These are phyloP conservation scores for Candida vartiovaarae DNA, from an alignment of 805 yeast genomes.

Conservation along the genomic window DNA sequence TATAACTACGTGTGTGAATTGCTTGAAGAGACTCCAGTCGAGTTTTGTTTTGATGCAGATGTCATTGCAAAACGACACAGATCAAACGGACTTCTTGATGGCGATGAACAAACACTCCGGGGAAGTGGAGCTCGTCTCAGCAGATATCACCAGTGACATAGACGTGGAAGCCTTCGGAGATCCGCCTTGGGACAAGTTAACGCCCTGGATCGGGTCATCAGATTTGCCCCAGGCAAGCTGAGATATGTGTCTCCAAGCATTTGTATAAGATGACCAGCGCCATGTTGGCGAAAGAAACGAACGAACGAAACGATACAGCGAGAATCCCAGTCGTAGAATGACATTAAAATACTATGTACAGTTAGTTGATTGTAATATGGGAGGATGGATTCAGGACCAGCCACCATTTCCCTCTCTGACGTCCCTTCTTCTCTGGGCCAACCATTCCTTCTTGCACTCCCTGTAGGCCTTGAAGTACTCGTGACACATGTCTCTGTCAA, in stretches of 20 bases:
- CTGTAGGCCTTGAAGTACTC: slow-evolving; percentile 90
- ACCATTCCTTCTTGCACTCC: slow-evolving; percentile 83
- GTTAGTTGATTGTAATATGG: too few relatives aligned
- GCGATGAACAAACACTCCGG: slow-evolving; percentile 16
- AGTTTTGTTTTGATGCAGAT: slow-evolving; percentile 12
- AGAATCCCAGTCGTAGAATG: too few relatives aligned
- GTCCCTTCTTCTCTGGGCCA: slow-evolving; percentile 32
- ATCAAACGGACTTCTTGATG: slow-evolving; percentile 10
- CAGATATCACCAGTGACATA: slow-evolving; percentile 4
- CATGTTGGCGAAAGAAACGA: too few relatives aligned
- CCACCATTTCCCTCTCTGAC: slow-evolving; percentile 22
- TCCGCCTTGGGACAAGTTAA: slow-evolving; percentile 1
- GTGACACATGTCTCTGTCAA: slow-evolving; percentile 58
- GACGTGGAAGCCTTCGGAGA: not conserved
- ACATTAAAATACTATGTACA: too few relatives aligned
- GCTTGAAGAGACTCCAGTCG: slow-evolving; percentile 12
- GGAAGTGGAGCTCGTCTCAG: slow-evolving; percentile 8
- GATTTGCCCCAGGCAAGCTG: not conserved
- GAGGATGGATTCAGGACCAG: slow-evolving; percentile 9
- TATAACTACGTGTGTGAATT: slow-evolving; percentile 12
- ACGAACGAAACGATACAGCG: not conserved
- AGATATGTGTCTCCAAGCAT: slow-evolving; percentile 4
- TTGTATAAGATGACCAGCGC: not conserved
- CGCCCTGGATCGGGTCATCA: slow-evolving; percentile 1
- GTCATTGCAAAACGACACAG: slow-evolving; percentile 2